Evolutionary conservation across 805 yeast species (phyloP), one percentile per base, ranked within the genome.

Genomic region (Kazachstania psychrophila): DNA sequence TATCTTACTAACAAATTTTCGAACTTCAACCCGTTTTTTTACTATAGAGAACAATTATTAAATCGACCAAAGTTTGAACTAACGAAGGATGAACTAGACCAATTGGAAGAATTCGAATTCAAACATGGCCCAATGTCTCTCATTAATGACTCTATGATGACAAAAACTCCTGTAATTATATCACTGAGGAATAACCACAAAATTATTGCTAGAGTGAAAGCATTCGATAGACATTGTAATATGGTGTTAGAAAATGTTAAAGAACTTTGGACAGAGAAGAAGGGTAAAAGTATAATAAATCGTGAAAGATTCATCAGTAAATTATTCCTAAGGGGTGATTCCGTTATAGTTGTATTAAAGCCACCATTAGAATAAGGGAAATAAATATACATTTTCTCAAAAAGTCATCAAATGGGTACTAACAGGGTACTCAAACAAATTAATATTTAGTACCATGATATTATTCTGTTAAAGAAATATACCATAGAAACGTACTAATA

Each of bases 171-270:
- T 18, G 85, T 92, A 4, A 73, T 92, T 40, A 82, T 92, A 42
- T 84, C 95, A 15, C 73, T 94, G 42, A 72, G 99, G 53, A 92
- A 92, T 58, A 88, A 89, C 59, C 96, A 88, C 56, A 92, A 92
- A 61, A 68, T 92, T 28, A 72, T 92, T 22, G 95, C 88, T 2
- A 76, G 84, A 46, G 92, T 92, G 34, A 83, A 83, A 53, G 96
- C 97, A 0, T 92, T 87, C 59, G 99, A 92, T 58, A 77, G 95
- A 54, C 99, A 92, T 61, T 81, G 95, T 44, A 92, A 92, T 60
- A 75, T 92, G 82, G 79, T 92, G 8, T 65, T 92, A 41, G 95
- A 85, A 52, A 85, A 87, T 50, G 96, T 89, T 24, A 86, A 83
- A 57, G 98, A 92, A 54, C 66, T 81, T 33, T 66, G 76, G 47